phyloP scores from a whole-genome alignment of 2,329 filamentous ascomycete species.

The Lachnellula occidentalis region DNA sequence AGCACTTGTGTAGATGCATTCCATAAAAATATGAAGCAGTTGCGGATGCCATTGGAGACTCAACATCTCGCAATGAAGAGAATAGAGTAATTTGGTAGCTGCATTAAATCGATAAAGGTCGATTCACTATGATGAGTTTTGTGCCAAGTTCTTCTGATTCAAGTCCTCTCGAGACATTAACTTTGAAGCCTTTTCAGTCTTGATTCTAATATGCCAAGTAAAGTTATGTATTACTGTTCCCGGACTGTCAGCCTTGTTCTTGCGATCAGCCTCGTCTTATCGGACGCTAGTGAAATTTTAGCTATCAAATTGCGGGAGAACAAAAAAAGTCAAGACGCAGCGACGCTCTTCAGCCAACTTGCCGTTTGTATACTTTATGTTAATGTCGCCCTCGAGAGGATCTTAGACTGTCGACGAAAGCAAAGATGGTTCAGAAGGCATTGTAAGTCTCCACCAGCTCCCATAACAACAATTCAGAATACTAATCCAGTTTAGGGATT shows the following conservation, averaged over 20 bases:
- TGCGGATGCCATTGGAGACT: neutral
- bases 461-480: neutral
- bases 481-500: slow-evolving; percentile 53
- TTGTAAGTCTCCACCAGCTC: slow-evolving; percentile 17
- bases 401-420: slow-evolving; percentile 1
- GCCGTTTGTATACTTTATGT: neutral
- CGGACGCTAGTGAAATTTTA: slow-evolving; percentile 3
- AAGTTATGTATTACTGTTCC: too few relatives aligned
- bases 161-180: too few relatives aligned
- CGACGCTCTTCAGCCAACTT: neutral
- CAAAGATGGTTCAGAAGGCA: slow-evolving; percentile 29
- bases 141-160: too few relatives aligned
- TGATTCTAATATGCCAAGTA: too few relatives aligned
- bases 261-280: slow-evolving; percentile 10
- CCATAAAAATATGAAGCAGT: neutral
- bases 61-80: neutral
- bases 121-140: too few relatives aligned
- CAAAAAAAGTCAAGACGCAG: slow-evolving; percentile 10
- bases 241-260: slow-evolving; percentile 7
- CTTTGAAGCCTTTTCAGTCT: too few relatives aligned
- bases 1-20: neutral
- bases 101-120: too few relatives aligned
- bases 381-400: slow-evolving; percentile 20
- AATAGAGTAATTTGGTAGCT: too few relatives aligned
- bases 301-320: slow-evolving; percentile 9